phyloP scores from a whole-genome alignment of 148 eudicot genomes.

The Silene conica region DNA sequence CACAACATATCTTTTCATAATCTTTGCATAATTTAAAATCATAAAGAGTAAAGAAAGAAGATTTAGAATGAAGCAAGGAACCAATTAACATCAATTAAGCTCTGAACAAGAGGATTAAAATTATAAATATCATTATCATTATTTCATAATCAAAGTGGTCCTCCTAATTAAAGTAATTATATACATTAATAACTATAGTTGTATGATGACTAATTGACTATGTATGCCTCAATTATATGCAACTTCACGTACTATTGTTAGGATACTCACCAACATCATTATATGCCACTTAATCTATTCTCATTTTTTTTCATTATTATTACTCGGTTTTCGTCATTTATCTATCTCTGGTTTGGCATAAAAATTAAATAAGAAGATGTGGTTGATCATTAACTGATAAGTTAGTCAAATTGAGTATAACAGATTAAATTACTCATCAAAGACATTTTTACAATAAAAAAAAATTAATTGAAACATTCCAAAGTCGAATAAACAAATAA shows the following conservation, averaged over 20 bases:
- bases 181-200: neutral
- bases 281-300: neutral
- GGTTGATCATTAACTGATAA: too few species aligned
- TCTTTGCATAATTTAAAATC: neutral
- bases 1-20: neutral
- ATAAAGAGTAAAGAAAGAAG: slow-evolving; percentile 19
- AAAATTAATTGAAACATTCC: too few species aligned
- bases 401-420: too few species aligned
- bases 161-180: slow-evolving; percentile 8
- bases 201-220: too few species aligned
- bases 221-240: slow-evolving; percentile 20
- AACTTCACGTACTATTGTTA: slow-evolving; percentile 22
- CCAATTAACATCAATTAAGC: slow-evolving; percentile 26
- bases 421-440: too few species aligned
- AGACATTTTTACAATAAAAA: too few species aligned
- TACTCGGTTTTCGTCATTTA: too few species aligned
- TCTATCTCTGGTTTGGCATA: too few species aligned
- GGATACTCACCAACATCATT: slow-evolving; percentile 6
- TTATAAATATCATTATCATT: slow-evolving; percentile 9
- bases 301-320: too few species aligned
- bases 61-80: slow-evolving; percentile 31
- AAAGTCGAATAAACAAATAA: too few species aligned
- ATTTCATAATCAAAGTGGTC: slow-evolving; percentile 29
- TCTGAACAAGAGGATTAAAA: slow-evolving; percentile 27
- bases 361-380: too few species aligned